Evolutionary conservation across 2,329 filamentous ascomycete genomes (phyloP).

Genomic region (Ceratocystis destructans): DNA sequence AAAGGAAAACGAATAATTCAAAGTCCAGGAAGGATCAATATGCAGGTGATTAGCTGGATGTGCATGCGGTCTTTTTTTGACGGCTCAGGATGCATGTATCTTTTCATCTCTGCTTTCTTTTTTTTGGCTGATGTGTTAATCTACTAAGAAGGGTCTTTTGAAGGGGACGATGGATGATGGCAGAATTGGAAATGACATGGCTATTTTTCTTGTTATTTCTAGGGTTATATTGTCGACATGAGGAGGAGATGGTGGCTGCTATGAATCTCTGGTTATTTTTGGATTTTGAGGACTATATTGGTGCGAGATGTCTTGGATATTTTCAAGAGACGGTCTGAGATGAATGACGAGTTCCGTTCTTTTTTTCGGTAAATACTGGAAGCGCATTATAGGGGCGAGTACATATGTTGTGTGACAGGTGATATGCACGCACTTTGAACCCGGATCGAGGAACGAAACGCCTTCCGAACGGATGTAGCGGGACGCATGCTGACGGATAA

Average conservation of each 20-base stretch:
- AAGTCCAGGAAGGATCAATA: neutral
- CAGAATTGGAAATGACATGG: neutral
- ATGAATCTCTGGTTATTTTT: neutral
- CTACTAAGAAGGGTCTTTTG: neutral
- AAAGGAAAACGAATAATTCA: neutral
- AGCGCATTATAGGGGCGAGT: neutral
- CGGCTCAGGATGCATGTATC: neutral
- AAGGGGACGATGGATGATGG: neutral
- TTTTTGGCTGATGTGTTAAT: neutral
- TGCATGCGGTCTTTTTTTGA: neutral
- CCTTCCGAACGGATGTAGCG: no score
- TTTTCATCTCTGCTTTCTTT: neutral
- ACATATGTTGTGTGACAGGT: no score
- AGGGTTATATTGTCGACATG: neutral
- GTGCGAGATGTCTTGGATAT: constrained; percentile 6
- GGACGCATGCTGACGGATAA: no score
- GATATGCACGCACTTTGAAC: no score
- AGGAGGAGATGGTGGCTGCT: neutral
- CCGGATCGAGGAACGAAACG: no score
- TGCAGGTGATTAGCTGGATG: neutral
- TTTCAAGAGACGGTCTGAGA: neutral
- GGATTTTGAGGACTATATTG: neutral
- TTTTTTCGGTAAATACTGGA: neutral
- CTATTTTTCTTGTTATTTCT: constrained; percentile 3
- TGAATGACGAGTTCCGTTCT: neutral